phyloP scores from a whole-genome alignment of 2,329 filamentous ascomycete genomes.

The Lecanicillium sp. region DNA sequence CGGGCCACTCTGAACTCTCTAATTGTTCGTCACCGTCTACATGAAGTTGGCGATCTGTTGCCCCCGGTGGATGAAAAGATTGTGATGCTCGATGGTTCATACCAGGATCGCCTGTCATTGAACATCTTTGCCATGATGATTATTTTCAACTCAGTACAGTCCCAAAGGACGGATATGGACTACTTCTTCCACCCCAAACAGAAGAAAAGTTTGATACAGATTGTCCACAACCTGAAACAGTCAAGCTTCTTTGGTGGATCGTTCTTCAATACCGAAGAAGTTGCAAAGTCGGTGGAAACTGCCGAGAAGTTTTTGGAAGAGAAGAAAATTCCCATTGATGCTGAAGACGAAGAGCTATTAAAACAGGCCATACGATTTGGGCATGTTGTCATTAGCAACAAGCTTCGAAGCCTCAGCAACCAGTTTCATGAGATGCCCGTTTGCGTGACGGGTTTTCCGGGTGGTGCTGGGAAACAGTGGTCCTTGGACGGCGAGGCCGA shows the following conservation, averaged over 20 bases:
- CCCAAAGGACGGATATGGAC: constrained; percentile 73
- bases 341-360: constrained; percentile 54
- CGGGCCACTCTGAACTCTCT: constrained; percentile 65
- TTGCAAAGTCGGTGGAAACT: constrained; percentile 56
- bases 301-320: constrained; percentile 61
- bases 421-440: constrained; percentile 71
- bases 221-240: constrained; percentile 74
- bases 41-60: constrained; percentile 62
- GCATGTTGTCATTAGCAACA: constrained; percentile 48
- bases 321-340: constrained; percentile 48
- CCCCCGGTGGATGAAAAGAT: constrained; percentile 66
- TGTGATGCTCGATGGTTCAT: constrained; percentile 70
- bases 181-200: constrained; percentile 84
- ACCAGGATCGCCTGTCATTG: constrained; percentile 73
- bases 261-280: constrained; percentile 59
- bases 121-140: constrained; percentile 83
- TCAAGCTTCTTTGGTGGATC: constrained; percentile 80
- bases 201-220: constrained; percentile 53
- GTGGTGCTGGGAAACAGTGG: constrained; percentile 54
- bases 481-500: constrained; percentile 53
- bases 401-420: constrained; percentile 60
- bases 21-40: constrained; percentile 70
- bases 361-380: constrained; percentile 59
- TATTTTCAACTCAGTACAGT: constrained; percentile 80
- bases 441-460: constrained; percentile 60